Conservation (phyloP, 2,329 filamentous ascomycete genomes). For the Amphichorda felina region DNA sequence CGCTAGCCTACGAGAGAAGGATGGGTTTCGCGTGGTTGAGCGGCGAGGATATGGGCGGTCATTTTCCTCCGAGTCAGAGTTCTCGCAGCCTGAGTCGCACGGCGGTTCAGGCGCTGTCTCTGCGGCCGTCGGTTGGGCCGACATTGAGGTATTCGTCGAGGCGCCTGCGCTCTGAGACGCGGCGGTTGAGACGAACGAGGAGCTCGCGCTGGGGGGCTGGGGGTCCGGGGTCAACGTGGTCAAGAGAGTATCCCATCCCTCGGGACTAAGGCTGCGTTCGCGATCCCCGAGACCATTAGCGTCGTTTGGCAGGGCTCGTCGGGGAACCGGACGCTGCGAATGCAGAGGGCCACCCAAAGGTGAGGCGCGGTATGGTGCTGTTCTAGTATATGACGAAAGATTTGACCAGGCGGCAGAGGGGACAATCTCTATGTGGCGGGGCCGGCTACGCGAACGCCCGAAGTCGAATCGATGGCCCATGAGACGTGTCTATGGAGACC, state of each 20-base stretch:
- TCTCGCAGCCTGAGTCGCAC: slow-evolving; percentile 41
- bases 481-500: background rate
- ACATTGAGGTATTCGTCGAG: slow-evolving; percentile 22
- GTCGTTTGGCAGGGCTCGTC: background rate
- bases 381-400: too few relatives aligned
- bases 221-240: slow-evolving; percentile 73
- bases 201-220: slow-evolving; percentile 66
- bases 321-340: background rate
- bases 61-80: slow-evolving; percentile 42
- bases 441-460: background rate
- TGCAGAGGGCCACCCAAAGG: background rate
- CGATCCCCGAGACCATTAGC: slow-evolving; percentile 72
- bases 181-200: slow-evolving; percentile 63
- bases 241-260: slow-evolving; percentile 71
- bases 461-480: background rate
- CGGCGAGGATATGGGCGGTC: slow-evolving; percentile 15
- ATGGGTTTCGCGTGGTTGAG: too few relatives aligned
- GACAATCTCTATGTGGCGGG: background rate
- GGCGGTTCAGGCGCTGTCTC: slow-evolving; percentile 23
- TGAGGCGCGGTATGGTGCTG: too few relatives aligned
- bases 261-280: slow-evolving; percentile 68
- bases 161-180: slow-evolving; percentile 27
- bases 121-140: background rate
- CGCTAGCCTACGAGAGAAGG: too few relatives aligned
- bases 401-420: background rate